Evolutionary conservation across 148 eudicot genomes (phyloP).

Genomic region (Rhododendron kiyosumense): DNA sequence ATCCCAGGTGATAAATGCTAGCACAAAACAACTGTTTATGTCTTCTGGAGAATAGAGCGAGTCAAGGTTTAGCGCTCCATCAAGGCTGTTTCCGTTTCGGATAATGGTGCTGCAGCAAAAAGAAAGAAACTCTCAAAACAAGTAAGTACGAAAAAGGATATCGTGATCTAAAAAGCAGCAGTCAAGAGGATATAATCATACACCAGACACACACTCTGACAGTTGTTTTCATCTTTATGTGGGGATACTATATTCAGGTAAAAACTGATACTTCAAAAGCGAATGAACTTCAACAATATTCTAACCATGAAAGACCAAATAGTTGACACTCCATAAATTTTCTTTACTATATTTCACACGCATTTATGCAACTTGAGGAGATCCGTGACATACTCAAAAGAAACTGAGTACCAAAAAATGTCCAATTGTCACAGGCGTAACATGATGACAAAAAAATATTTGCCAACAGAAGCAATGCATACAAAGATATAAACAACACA

Average conservation of each 20-base stretch:
- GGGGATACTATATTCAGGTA: neutral
- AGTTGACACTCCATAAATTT: neutral
- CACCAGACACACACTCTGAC: neutral
- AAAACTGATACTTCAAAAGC: neutral
- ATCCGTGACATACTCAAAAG: neutral
- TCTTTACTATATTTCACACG: neutral
- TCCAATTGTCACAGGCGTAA: neutral
- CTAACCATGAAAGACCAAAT: neutral
- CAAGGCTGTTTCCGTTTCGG: slow-evolving; percentile 88
- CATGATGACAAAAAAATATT: neutral
- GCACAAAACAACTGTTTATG: neutral
- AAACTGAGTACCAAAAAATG: neutral
- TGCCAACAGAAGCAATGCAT: neutral
- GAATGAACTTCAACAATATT: neutral
- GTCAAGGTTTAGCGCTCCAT: slow-evolving; percentile 55
- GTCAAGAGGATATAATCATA: neutral
- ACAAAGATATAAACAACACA: neutral
- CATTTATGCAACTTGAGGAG: neutral
- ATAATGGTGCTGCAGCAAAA: slow-evolving; percentile 79
- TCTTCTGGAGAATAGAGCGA: slow-evolving; percentile 6
- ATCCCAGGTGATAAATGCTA: slow-evolving; percentile 2
- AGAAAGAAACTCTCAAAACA: neutral
- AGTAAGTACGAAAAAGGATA: neutral
- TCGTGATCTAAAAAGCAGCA: neutral
- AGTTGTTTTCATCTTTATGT: neutral